phyloP scores from a whole-genome alignment of 371 early-diverging fungal genomes.

The Synchytrium microbalum region DNA sequence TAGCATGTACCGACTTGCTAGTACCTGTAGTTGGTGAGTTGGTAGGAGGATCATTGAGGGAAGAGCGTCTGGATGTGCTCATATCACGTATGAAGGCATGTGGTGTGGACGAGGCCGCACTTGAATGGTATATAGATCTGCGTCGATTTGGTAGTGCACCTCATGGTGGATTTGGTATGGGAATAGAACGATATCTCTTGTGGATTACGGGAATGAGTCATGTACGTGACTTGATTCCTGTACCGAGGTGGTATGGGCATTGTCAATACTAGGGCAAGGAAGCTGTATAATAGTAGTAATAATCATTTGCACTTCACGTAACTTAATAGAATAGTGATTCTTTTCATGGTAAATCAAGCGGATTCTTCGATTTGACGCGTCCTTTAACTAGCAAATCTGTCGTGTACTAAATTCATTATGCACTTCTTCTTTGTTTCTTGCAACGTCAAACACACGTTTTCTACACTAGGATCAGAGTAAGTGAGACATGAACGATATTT shows the following conservation, averaged over 20 bases:
- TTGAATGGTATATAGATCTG: constrained; percentile 80
- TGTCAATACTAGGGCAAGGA: too few relatives aligned
- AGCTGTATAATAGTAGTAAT: too few relatives aligned
- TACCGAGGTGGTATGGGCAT: constrained; percentile 47
- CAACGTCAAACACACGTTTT: too few relatives aligned
- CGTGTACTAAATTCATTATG: too few relatives aligned
- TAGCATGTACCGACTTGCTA: constrained; percentile 78
- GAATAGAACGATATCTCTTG: constrained; percentile 76
- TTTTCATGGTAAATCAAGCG: too few relatives aligned
- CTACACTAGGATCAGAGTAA: too few relatives aligned
- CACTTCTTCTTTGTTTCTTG: too few relatives aligned
- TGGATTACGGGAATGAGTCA: constrained; percentile 74
- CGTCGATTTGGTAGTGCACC: constrained; percentile 76
- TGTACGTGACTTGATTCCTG: constrained; percentile 76
- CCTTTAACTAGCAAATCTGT: too few relatives aligned
- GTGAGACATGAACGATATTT: too few relatives aligned
- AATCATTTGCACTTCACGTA: too few relatives aligned
- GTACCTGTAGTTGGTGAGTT: constrained; percentile 87
- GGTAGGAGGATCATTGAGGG: constrained; percentile 84
- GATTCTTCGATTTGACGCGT: too few relatives aligned
- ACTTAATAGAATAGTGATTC: too few relatives aligned
- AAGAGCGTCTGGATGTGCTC: constrained; percentile 54
- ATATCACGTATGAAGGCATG: constrained; percentile 45
- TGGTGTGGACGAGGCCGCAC: constrained; percentile 53
- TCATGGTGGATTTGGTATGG: constrained; percentile 92